These are phyloP conservation scores for Brassica carinata DNA, from an alignment of 345 rosid species.

Conservation along the genomic window DNA sequence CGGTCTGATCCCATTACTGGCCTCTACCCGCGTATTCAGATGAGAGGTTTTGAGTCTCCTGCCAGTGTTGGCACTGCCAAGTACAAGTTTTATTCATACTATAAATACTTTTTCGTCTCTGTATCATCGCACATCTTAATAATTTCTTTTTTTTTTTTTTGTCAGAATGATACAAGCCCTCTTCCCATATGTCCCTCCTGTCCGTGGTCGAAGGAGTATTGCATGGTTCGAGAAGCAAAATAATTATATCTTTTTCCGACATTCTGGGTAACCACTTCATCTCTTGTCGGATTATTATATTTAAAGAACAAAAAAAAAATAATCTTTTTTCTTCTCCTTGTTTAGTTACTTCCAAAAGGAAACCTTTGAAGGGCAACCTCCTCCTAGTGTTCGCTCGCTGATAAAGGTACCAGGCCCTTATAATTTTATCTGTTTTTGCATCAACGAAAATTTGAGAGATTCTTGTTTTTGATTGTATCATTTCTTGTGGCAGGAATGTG, in stretches of 20 bases:
- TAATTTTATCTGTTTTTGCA: background rate
- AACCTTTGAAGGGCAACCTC: background rate
- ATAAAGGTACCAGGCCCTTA: background rate
- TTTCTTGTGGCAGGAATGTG: background rate
- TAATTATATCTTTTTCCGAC: no score
- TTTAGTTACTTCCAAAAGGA: background rate
- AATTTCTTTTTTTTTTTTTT: no score
- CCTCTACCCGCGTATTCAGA: background rate
- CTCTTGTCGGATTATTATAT: background rate
- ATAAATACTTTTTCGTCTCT: background rate
- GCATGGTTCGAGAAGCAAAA: no score
- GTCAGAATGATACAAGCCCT: no score
- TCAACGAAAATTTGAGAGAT: background rate
- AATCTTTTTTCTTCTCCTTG: background rate
- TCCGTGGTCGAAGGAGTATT: no score
- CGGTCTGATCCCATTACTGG: background rate
- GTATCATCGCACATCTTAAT: background rate
- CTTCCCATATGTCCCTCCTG: no score
- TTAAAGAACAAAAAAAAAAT: background rate
- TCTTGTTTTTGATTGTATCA: background rate
- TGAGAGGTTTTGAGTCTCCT: background rate
- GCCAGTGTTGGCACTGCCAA: background rate
- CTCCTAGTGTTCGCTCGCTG: background rate
- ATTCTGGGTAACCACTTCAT: background rate
- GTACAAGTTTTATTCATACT: background rate